These are phyloP conservation scores for Gossypium turneri DNA, from an alignment of 345 rosid genomes.

Conservation along the genomic window DNA sequence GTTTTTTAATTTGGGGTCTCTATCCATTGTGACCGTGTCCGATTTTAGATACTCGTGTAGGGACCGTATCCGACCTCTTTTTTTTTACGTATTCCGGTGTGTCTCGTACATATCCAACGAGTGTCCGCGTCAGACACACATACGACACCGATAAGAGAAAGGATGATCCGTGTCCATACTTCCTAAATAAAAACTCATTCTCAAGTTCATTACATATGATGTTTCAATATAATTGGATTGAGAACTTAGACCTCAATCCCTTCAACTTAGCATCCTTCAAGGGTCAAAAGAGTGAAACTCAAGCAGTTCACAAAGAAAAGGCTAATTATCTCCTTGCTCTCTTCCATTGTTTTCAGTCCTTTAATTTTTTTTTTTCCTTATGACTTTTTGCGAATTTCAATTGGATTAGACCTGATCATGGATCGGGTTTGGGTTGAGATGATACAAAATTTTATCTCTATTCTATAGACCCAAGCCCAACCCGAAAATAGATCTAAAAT, in stretches of 20 bases:
- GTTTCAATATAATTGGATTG: not conserved
- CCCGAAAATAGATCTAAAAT: too few species aligned
- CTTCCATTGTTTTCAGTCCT: too few species aligned
- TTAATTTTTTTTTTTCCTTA: too few species aligned
- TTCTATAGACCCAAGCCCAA: too few species aligned
- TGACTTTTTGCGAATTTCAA: too few species aligned
- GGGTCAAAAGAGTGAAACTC: not conserved
- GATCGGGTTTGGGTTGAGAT: rapidly evolving
- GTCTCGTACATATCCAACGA: rapidly evolving
- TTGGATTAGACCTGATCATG: too few species aligned
- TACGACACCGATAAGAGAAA: rapidly evolving
- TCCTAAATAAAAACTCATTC: not conserved
- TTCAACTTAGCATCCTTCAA: not conserved
- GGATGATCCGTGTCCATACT: too few species aligned
- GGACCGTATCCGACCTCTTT: rapidly evolving
- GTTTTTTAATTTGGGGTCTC: too few species aligned
- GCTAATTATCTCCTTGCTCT: not conserved
- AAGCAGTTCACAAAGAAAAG: not conserved
- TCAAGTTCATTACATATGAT: not conserved
- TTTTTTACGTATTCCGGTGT: rapidly evolving
- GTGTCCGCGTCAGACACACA: too few species aligned
- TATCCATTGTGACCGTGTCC: rapidly evolving
- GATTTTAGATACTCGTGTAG: too few species aligned
- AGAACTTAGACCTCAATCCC: not conserved
- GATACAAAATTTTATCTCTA: too few species aligned